Conservation (phyloP, 441 rosid genomes). For the Pelargonium myrrhifolium region DNA sequence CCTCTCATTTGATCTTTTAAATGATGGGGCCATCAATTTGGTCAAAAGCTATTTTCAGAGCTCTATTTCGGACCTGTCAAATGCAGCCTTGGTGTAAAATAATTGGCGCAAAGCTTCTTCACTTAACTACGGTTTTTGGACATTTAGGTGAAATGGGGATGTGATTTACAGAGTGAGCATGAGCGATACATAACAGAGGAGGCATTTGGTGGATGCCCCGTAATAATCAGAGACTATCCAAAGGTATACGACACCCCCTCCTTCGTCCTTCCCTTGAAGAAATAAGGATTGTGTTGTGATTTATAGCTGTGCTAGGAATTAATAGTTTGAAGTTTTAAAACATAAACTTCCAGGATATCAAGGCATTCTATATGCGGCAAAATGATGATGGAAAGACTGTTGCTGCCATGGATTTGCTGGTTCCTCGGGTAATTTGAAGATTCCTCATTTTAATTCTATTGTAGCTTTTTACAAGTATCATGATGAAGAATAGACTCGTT, state of each 20-base stretch:
- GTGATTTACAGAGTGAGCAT: slow-evolving; percentile 96
- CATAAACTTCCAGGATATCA: slow-evolving; percentile 54
- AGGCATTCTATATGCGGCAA: slow-evolving; percentile 96
- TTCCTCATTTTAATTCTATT: background rate
- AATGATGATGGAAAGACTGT: slow-evolving; percentile 95
- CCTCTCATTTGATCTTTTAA: background rate
- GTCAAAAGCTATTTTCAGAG: background rate
- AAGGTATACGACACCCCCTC: slow-evolving; percentile 36
- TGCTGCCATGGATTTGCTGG: slow-evolving; percentile 97
- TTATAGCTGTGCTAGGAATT: background rate
- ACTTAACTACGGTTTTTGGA: slow-evolving; percentile 5
- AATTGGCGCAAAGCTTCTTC: background rate
- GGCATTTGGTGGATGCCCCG: slow-evolving; percentile 77
- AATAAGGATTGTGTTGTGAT: slow-evolving; percentile 1
- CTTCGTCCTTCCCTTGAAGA: slow-evolving; percentile 4
- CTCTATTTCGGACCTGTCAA: background rate
- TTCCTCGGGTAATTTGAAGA: slow-evolving; percentile 63
- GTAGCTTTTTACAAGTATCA: background rate
- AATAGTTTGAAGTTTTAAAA: slow-evolving; percentile 12
- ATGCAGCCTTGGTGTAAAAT: background rate
- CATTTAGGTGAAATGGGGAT: slow-evolving; percentile 85
- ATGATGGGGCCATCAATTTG: background rate
- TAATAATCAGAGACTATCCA: slow-evolving; percentile 85
- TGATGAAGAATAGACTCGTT: background rate
- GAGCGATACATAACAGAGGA: slow-evolving; percentile 92